Conservation (phyloP, 257 asterid genomes). For the Solanum tarapatanum region DNA sequence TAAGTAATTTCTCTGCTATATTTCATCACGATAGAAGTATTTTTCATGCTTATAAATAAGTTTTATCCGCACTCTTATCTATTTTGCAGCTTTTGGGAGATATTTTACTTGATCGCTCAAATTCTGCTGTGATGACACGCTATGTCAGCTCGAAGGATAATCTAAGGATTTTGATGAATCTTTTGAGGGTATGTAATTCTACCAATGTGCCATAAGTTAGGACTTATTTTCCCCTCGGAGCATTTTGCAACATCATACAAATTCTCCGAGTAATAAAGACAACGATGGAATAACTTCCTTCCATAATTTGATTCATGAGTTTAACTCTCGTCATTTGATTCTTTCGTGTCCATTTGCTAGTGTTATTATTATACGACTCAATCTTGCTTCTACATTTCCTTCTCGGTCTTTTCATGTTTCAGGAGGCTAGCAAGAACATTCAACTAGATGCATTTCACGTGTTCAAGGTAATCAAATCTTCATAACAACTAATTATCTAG, state of each 20-base stretch:
- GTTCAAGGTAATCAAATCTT: slow-evolving; percentile 51
- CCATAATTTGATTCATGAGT: background rate
- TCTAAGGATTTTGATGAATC: slow-evolving; percentile 51
- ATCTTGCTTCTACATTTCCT: background rate
- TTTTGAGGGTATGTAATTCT: slow-evolving; percentile 53
- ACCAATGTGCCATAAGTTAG: background rate
- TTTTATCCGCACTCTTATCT: background rate
- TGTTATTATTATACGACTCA: background rate
- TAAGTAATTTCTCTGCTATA: background rate
- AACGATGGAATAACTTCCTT: background rate
- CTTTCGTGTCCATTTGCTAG: background rate
- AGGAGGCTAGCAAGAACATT: slow-evolving; percentile 83
- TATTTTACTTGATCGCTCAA: slow-evolving; percentile 78
- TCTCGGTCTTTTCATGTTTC: slow-evolving; percentile 11
- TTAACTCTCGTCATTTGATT: background rate
- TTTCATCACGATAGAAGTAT: background rate
- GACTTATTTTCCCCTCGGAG: background rate
- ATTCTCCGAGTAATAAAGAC: background rate
- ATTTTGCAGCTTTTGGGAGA: slow-evolving; percentile 76
- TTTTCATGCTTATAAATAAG: background rate
- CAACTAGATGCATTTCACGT: slow-evolving; percentile 83
- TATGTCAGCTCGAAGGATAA: slow-evolving; percentile 71
- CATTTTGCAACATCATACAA: background rate
- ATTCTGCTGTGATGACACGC: slow-evolving; percentile 62
- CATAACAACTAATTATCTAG: background rate